Evolutionary conservation across 2,329 filamentous ascomycete species (phyloP).

Genomic region (Teratosphaeriaceae sp.): DNA sequence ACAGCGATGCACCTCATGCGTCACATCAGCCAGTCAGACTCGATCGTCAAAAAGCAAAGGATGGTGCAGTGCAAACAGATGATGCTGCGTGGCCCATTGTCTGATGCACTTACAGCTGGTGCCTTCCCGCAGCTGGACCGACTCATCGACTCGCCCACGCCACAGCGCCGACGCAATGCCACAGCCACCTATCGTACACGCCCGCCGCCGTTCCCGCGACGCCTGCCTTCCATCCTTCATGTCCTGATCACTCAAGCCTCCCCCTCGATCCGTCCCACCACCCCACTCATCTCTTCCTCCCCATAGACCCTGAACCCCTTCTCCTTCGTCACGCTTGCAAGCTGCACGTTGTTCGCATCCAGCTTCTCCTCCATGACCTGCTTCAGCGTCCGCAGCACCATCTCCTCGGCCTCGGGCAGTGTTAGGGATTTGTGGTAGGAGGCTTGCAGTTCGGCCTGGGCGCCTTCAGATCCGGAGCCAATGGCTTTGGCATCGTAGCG

Average conservation of each 20-base stretch:
- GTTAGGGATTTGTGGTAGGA: conserved; percentile 98
- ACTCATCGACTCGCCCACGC: too few species aligned
- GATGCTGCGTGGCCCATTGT: too few species aligned
- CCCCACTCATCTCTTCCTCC: conserved; percentile 92
- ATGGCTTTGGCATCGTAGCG: conserved; percentile 99
- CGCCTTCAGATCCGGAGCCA: conserved; percentile 92
- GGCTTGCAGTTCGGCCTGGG: conserved; percentile 95
- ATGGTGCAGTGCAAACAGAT: too few species aligned
- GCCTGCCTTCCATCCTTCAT: conserved; percentile 20
- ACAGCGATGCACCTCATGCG: too few species aligned
- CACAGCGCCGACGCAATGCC: conserved; percentile 4
- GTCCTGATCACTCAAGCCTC: too few species aligned
- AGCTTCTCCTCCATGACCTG: conserved; percentile 99
- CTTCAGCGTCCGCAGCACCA: conserved; percentile 96
- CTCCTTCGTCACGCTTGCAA: conserved; percentile 96
- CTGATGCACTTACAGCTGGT: too few species aligned
- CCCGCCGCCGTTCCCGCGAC: neutral
- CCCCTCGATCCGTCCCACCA: conserved; percentile 69
- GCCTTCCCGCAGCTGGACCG: too few species aligned
- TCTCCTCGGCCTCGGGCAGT: conserved; percentile 83
- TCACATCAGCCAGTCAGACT: too few species aligned
- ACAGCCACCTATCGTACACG: conserved; percentile 1
- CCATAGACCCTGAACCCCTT: conserved; percentile 98
- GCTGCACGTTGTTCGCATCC: conserved; percentile 95
- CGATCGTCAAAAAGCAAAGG: too few species aligned